Base-by-base conservation (phyloP, 345 rosid species). In the Gossypium rotundifolium region DNA sequence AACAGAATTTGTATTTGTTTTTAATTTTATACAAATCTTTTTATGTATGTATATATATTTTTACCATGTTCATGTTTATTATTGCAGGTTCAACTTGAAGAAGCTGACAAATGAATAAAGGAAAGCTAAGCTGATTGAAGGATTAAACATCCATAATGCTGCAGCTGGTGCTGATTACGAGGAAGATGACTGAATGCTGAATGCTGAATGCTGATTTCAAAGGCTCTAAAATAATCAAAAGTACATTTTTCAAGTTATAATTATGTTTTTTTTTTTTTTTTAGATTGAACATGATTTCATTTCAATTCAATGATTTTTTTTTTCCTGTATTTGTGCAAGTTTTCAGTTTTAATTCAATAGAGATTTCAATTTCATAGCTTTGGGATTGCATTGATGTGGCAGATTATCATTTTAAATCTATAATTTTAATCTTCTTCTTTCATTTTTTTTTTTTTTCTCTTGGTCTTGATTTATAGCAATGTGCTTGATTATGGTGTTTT, bases 71-170 rank as follows among this genome's bases (percentile, higher is more conserved):
- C 17, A 1, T 74, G n/a, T 75, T 42, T 49, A 2, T 68, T 51
- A 20, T 79, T 54, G 55, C 88, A 93, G 98, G 82, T 87, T 81
- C 86, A 90, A 91, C 74, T 74, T 87, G 85, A 93, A 89, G 89
- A 93, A 90, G 79, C 80, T 91, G 38, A 90, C 97, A 0, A 91
- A 90, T 7, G 96, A 91, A 53, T 90, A 91, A 63, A 87, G 94
- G 79, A 94, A 82, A 81, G 84, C 83, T 11, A 86, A 84, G 84
- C 82, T 93, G 94, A 80, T 91, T 1, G 94, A 90, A 70, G 78
- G 98, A 71, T 77, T 93, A 49, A 77, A 76, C 20, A 85, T 89
- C 40, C 86, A 91, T 42, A 93, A 91, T 79, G 79, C 82, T 0
- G 88, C 84, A 68, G 87, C 40, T 27, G 85, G 46, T 4, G 82